Percentiles rank a stretch among this genome's conserved stretches.
These are phyloP conservation scores for Zygotorulaspora mrakii DNA, from an alignment of 1,139 yeast species.

Conservation along the genomic window DNA sequence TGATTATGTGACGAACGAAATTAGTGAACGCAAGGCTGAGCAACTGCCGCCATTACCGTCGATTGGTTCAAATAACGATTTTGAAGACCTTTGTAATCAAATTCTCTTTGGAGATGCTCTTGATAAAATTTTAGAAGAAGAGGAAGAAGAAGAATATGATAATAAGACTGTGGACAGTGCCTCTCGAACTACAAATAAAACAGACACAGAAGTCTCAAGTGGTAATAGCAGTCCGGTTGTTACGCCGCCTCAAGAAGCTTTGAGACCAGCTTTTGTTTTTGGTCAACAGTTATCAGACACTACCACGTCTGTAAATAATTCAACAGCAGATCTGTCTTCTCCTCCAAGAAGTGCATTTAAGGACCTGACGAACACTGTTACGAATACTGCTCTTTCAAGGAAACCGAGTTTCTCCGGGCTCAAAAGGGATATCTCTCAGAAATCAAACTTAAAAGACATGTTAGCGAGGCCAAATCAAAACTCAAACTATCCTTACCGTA, in stretches of 20 bases:
- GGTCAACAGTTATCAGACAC: background rate
- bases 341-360: conserved; percentile 12
- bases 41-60: conserved; percentile 24
- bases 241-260: conserved; percentile 1
- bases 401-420: conserved; percentile 6
- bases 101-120: conserved; percentile 32
- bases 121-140: conserved; percentile 30
- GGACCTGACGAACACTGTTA: conserved; percentile 16
- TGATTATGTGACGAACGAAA: conserved; percentile 26
- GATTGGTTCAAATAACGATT: conserved; percentile 27
- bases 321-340: background rate
- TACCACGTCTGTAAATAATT: background rate
- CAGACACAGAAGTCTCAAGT: conserved; percentile 4
- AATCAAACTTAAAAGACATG: conserved; percentile 10
- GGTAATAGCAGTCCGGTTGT: background rate
- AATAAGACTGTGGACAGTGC: conserved; percentile 1
- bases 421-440: conserved; percentile 15
- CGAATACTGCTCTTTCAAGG: too few relatives aligned
- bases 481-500: conserved; percentile 15
- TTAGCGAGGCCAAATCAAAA: conserved; percentile 3
- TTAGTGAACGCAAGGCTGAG: conserved; percentile 7
- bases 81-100: conserved; percentile 32
- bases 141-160: conserved; percentile 16
- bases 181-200: conserved; percentile 6
- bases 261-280: conserved; percentile 12